A percentile compares a stretch with the other conserved stretches of the same genome.
Evolutionary conservation across 805 yeast species (phyloP).

Genomic region (Yamadazyma philogaea): DNA sequence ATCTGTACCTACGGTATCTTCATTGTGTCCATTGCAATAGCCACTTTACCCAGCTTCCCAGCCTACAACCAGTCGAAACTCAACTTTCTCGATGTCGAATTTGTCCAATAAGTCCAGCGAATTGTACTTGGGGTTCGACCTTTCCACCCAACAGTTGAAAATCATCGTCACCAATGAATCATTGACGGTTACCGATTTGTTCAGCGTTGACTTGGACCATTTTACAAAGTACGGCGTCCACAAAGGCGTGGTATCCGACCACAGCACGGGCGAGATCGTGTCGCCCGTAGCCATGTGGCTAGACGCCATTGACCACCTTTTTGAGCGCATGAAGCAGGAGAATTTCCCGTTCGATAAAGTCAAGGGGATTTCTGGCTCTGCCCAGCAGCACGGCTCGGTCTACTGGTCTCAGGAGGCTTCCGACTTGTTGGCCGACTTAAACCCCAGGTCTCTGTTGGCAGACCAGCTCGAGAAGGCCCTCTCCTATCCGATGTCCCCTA

Average conservation of each 20-base stretch:
- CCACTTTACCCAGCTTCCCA: slow-evolving; percentile 59
- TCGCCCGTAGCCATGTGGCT: slow-evolving; percentile 92
- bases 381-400: slow-evolving; percentile 92
- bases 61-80: slow-evolving; percentile 48
- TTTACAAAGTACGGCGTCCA: slow-evolving; percentile 57
- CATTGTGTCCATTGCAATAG: slow-evolving; percentile 26
- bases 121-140: slow-evolving; percentile 70
- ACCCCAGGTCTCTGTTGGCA: slow-evolving; percentile 31
- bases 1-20: slow-evolving; percentile 37
- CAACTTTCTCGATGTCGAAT: slow-evolving; percentile 43
- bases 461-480: slow-evolving; percentile 53
- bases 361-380: slow-evolving; percentile 73
- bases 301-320: slow-evolving; percentile 69
- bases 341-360: slow-evolving; percentile 59
- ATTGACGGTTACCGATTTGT: slow-evolving; percentile 54
- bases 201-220: slow-evolving; percentile 67
- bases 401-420: slow-evolving; percentile 62
- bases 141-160: slow-evolving; percentile 88
- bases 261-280: slow-evolving; percentile 55
- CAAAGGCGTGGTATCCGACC: slow-evolving; percentile 63
- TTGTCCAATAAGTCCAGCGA: slow-evolving; percentile 14
- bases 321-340: slow-evolving; percentile 48
- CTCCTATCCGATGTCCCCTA: slow-evolving; percentile 67
- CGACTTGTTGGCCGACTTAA: slow-evolving; percentile 36
- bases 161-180: slow-evolving; percentile 58